Percentiles rank a stretch among this genome's conserved stretches.
These are phyloP conservation scores for Acephala macrosclerotiorum DNA, from an alignment of 2,329 filamentous ascomycete genomes.

Conservation along the genomic window DNA sequence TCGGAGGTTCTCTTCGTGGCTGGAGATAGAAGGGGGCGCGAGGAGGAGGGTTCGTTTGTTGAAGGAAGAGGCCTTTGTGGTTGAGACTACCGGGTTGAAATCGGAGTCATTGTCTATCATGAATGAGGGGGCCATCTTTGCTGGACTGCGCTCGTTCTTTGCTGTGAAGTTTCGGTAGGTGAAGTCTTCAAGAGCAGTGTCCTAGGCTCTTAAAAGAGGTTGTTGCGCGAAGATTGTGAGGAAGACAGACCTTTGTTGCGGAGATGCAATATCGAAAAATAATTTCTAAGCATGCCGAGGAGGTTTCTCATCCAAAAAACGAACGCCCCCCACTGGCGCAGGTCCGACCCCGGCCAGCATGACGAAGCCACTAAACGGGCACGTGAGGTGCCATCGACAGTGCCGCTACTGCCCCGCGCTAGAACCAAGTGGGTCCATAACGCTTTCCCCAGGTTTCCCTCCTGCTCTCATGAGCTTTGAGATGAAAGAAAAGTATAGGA, in stretches of 20 bases:
- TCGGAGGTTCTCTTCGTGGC: constrained; percentile 80
- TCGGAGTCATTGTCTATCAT: constrained; percentile 42
- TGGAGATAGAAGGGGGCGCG: constrained; percentile 87
- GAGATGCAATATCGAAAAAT: not conserved
- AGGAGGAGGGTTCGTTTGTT: constrained; percentile 77
- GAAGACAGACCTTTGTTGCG: not conserved
- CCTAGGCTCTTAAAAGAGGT: not conserved
- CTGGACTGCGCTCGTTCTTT: constrained; percentile 12
- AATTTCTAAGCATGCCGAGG: constrained; percentile 2
- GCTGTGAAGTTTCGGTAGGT: not conserved
- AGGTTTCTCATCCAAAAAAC: not conserved
- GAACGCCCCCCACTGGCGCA: not conserved
- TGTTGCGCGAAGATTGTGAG: not conserved
- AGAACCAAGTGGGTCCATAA: not conserved
- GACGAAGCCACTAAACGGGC: not conserved
- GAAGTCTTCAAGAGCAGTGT: not conserved
- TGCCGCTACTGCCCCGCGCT: not conserved
- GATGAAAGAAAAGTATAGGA: not conserved
- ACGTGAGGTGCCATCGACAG: not conserved
- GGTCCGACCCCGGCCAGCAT: not conserved
- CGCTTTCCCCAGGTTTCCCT: not conserved
- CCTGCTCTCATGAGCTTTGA: not conserved
- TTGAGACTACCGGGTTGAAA: constrained; percentile 35
- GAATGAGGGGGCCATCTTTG: constrained; percentile 42
- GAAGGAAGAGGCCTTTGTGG: constrained; percentile 33